phyloP scores from a whole-genome alignment of 2,329 filamentous ascomycete species.

The Neophaeococcomyces aloes region DNA sequence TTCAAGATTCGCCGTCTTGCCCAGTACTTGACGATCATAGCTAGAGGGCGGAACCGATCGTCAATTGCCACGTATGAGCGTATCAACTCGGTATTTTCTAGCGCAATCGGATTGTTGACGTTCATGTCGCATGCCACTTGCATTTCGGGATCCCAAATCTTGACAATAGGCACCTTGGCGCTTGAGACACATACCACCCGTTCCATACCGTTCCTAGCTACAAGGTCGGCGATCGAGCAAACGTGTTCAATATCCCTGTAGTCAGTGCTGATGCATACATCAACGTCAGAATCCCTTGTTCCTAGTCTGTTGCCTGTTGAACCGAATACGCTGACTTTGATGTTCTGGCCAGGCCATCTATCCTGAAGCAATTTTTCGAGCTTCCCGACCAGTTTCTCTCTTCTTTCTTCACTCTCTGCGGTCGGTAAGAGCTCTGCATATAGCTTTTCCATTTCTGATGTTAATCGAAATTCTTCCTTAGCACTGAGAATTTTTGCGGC shows the following conservation, averaged over 20 bases:
- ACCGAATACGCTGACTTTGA: slow-evolving; percentile 89
- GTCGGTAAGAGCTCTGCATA: slow-evolving; percentile 80
- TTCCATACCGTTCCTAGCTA: slow-evolving; percentile 88
- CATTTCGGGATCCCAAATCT: slow-evolving; percentile 94
- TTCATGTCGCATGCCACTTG: slow-evolving; percentile 93
- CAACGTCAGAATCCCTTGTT: slow-evolving; percentile 93
- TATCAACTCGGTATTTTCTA: slow-evolving; percentile 97
- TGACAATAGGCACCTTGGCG: slow-evolving; percentile 96
- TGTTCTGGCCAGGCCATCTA: slow-evolving; percentile 84
- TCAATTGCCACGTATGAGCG: slow-evolving; percentile 93
- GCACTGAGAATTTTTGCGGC: slow-evolving; percentile 60
- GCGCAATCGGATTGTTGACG: slow-evolving; percentile 88
- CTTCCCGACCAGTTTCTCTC: slow-evolving; percentile 70
- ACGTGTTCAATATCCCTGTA: slow-evolving; percentile 82
- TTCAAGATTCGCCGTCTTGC: slow-evolving; percentile 86
- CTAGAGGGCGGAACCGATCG: slow-evolving; percentile 75
- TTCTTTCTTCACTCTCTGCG: slow-evolving; percentile 62
- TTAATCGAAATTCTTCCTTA: slow-evolving; percentile 64
- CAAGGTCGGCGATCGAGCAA: slow-evolving; percentile 76
- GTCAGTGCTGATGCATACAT: slow-evolving; percentile 91
- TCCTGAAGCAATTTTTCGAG: slow-evolving; percentile 78
- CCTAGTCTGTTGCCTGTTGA: slow-evolving; percentile 92
- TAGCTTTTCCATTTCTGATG: slow-evolving; percentile 71
- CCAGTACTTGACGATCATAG: slow-evolving; percentile 98
- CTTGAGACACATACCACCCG: slow-evolving; percentile 88